These are phyloP conservation scores for Aspergillus persii DNA, from an alignment of 2,329 filamentous ascomycete genomes.

Conservation along the genomic window DNA sequence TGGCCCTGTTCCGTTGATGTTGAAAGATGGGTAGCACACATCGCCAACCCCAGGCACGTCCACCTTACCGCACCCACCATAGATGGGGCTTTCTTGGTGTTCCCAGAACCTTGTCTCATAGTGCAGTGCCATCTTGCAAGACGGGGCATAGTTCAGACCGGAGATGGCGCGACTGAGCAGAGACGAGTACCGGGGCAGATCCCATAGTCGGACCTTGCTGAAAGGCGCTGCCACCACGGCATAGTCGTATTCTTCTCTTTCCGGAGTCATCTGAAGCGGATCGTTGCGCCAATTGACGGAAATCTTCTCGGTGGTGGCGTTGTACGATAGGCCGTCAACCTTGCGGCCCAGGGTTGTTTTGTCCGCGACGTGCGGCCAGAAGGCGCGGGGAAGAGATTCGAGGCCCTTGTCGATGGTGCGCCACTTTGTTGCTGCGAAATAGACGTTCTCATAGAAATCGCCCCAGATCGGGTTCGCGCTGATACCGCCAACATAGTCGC, in stretches of 20 bases:
- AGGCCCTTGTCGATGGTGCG: conserved; percentile 64
- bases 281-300: conserved; percentile 56
- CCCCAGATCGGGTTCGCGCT: conserved; percentile 49
- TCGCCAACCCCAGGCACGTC: conserved; percentile 30
- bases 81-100: conserved; percentile 55
- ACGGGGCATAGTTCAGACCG: conserved; percentile 50
- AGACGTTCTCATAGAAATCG: conserved; percentile 56
- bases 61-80: conserved; percentile 51
- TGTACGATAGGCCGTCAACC: conserved; percentile 57
- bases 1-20: conserved; percentile 35
- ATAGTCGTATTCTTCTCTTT: conserved; percentile 62
- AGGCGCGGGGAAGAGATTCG: conserved; percentile 59
- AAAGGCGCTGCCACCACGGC: conserved; percentile 65
- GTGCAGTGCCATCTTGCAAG: conserved; percentile 63
- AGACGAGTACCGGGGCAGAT: conserved; percentile 55
- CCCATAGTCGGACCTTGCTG: conserved; percentile 62
- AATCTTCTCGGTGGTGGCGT: conserved; percentile 52
- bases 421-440: conserved; percentile 61
- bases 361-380: conserved; percentile 60
- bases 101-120: conserved; percentile 66
- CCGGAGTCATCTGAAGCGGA: conserved; percentile 38
- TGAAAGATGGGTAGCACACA: conserved; percentile 38
- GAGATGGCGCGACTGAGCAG: conserved; percentile 50
- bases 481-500: conserved; percentile 51
- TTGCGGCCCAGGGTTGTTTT: conserved; percentile 57